These are phyloP conservation scores for Begonia peltatifolia DNA, from an alignment of 306 rosid genomes.

Conservation along the genomic window DNA sequence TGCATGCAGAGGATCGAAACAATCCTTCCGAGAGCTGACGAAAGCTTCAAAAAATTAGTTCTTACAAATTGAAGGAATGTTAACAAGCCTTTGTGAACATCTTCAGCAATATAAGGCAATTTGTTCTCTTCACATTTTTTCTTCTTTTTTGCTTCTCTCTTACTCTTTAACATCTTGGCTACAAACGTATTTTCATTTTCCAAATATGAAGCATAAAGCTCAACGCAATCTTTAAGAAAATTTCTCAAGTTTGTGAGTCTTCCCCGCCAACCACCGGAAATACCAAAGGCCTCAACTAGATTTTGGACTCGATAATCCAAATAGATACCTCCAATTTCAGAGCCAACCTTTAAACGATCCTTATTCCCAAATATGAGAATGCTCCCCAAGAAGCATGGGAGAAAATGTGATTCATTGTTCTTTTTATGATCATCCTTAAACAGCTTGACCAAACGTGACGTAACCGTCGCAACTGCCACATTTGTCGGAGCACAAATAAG, in stretches of 20 bases:
- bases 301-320: conserved; percentile 47
- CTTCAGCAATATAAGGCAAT: conserved; percentile 6
- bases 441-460: conserved; percentile 36
- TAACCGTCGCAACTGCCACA: conserved; percentile 53
- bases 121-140: conserved; percentile 3
- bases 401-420: conserved; percentile 9
- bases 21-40: conserved; percentile 18
- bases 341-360: conserved; percentile 45
- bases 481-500: conserved; percentile 75
- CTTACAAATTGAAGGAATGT: conserved; percentile 44
- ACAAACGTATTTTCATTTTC: conserved; percentile 24
- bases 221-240: conserved; percentile 52
- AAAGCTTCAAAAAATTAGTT: conserved; percentile 22
- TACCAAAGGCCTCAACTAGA: conserved; percentile 27
- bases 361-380: conserved; percentile 53
- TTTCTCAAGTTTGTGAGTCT: conserved; percentile 35
- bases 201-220: conserved; percentile 32
- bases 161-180: conserved; percentile 2
- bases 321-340: conserved; percentile 33
- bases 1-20: conserved; percentile 36
- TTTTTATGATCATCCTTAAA: conserved; percentile 19
- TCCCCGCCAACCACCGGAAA: conserved; percentile 36
- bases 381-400: conserved; percentile 34
- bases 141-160: too few relatives aligned
- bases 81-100: conserved; percentile 9